Conservation (phyloP, 495 filamentous ascomycete species). For the Cercophora sp. region DNA sequence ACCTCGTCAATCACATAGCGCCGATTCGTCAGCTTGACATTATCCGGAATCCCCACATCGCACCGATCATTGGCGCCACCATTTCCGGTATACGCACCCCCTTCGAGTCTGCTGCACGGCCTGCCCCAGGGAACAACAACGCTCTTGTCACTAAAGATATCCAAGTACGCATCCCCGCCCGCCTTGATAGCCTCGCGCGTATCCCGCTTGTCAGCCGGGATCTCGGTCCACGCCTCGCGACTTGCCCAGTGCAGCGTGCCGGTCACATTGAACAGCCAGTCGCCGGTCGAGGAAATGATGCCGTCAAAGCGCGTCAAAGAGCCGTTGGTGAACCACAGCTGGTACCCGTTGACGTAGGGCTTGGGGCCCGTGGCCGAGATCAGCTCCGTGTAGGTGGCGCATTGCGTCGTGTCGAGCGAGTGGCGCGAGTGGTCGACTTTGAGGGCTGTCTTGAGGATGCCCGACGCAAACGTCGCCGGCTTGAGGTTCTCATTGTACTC, state of each 20-base stretch:
- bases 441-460: slow-evolving; percentile 40
- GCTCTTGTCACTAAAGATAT: slow-evolving; percentile 42
- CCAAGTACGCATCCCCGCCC: slow-evolving; percentile 46
- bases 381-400: slow-evolving; percentile 51
- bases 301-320: slow-evolving; percentile 38
- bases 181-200: slow-evolving; percentile 43
- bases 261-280: slow-evolving; percentile 51
- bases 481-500: slow-evolving; percentile 35
- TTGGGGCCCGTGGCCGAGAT: slow-evolving; percentile 38
- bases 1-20: slow-evolving; percentile 52
- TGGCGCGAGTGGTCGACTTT: slow-evolving; percentile 46
- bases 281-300: slow-evolving; percentile 39
- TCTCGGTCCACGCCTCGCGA: slow-evolving; percentile 41
- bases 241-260: slow-evolving; percentile 44
- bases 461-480: slow-evolving; percentile 28
- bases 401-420: slow-evolving; percentile 44
- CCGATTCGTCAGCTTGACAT: slow-evolving; percentile 36
- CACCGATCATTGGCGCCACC: slow-evolving; percentile 35
- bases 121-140: slow-evolving; percentile 47
- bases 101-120: slow-evolving; percentile 47
- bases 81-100: slow-evolving; percentile 40
- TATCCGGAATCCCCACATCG: slow-evolving; percentile 37
- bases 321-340: slow-evolving; percentile 35
- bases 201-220: slow-evolving; percentile 41
- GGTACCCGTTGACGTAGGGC: slow-evolving; percentile 49